Evolutionary conservation across 805 yeast genomes (phyloP).

Genomic region (Candida vaughaniae): DNA sequence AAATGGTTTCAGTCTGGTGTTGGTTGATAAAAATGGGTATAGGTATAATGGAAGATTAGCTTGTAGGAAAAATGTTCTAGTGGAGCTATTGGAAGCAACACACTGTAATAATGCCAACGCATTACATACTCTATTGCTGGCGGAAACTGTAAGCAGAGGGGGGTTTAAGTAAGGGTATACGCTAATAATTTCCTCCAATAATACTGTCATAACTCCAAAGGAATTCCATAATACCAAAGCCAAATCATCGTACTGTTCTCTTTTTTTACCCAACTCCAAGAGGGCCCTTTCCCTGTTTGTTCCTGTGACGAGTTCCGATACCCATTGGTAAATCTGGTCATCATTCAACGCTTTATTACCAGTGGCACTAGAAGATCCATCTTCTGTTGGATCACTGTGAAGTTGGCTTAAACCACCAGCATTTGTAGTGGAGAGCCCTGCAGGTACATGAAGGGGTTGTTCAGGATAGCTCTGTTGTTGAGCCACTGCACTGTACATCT

Average conservation of each 20-base stretch:
- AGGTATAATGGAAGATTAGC: slow-evolving; percentile 91
- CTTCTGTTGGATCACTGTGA: not conserved
- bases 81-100: slow-evolving; percentile 92
- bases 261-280: slow-evolving; percentile 85
- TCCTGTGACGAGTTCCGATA: slow-evolving; percentile 84
- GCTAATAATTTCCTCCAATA: slow-evolving; percentile 83
- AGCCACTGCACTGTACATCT: slow-evolving; percentile 1
- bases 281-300: slow-evolving; percentile 91
- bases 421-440: not conserved
- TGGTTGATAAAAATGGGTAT: slow-evolving; percentile 91
- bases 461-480: not conserved
- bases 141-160: slow-evolving; percentile 78
- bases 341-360: slow-evolving; percentile 42
- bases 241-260: slow-evolving; percentile 92
- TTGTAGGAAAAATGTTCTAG: slow-evolving; percentile 76
- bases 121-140: slow-evolving; percentile 91
- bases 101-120: slow-evolving; percentile 94
- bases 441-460: not conserved
- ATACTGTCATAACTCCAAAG: slow-evolving; percentile 92
- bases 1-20: slow-evolving; percentile 87
- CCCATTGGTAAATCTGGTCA: slow-evolving; percentile 86
- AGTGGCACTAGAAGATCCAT: not conserved
- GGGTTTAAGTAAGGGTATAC: slow-evolving; percentile 91
- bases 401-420: not conserved
- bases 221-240: slow-evolving; percentile 94